phyloP scores from a whole-genome alignment of 208 protist genomes.

The Phytomonas sp. region DNA sequence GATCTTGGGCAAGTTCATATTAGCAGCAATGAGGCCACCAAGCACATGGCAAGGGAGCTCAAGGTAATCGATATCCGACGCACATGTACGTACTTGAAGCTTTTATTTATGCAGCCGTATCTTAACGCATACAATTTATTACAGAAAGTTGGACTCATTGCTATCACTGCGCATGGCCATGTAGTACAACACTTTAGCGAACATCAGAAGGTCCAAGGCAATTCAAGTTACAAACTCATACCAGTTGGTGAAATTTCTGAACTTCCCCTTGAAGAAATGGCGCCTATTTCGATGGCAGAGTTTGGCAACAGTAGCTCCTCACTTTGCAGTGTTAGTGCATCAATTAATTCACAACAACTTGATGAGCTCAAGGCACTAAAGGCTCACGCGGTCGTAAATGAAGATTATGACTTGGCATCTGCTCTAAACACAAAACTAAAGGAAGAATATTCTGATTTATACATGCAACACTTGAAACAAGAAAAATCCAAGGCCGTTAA shows the following conservation, averaged over 20 bases:
- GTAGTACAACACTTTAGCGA: constrained; percentile 31
- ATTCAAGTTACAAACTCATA: constrained; percentile 9
- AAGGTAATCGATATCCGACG: constrained; percentile 75
- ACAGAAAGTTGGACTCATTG: constrained; percentile 80
- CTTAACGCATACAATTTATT: constrained; percentile 78
- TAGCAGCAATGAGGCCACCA: constrained; percentile 40
- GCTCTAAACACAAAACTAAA: constrained; percentile 58
- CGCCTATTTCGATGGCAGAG: constrained; percentile 25
- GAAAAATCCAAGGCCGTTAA: constrained; percentile 63
- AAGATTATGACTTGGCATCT: constrained; percentile 84
- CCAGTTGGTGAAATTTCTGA: constrained; percentile 44
- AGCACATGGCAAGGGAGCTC: constrained; percentile 70
- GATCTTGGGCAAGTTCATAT: constrained; percentile 80
- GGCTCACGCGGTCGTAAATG: constrained; percentile 54
- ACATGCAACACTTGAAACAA: constrained; percentile 52
- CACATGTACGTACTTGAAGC: constrained; percentile 76
- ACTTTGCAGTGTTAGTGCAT: background rate
- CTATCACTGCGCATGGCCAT: constrained; percentile 58
- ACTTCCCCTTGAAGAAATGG: constrained; percentile 75
- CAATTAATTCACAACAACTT: background rate
- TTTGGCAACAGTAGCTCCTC: constrained; percentile 12
- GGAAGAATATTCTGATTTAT: constrained; percentile 19
- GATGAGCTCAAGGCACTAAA: constrained; percentile 46
- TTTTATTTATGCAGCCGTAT: constrained; percentile 70
- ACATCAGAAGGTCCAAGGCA: constrained; percentile 5